Percentiles rank a stretch among this genome's conserved stretches.
Evolutionary conservation across 129 eudicot genomes (phyloP).

Genomic region (Flaveria trinervia): DNA sequence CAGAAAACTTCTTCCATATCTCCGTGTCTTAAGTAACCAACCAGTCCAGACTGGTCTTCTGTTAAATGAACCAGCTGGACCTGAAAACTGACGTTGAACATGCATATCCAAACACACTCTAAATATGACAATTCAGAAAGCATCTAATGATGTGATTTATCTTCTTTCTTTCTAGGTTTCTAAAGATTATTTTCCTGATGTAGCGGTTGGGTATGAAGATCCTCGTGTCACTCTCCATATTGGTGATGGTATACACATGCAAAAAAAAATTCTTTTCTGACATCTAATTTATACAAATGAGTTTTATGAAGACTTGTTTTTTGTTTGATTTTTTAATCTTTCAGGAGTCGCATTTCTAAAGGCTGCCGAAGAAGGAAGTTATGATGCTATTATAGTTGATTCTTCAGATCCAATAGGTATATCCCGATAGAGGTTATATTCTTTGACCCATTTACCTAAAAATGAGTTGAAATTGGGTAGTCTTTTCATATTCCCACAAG

Average conservation of each 20-base stretch:
- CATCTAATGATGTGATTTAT: constrained; percentile 17
- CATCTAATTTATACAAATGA: background rate
- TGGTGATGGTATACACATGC: constrained; percentile 73
- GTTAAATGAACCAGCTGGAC: no score
- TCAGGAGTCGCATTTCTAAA: constrained; percentile 91
- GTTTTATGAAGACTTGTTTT: constrained; percentile 5
- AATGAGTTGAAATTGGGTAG: background rate
- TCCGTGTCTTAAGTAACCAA: background rate
- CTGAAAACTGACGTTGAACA: background rate
- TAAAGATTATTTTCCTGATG: constrained; percentile 83
- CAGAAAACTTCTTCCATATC: no score
- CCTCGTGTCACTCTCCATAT: constrained; percentile 84
- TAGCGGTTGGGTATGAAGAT: constrained; percentile 87
- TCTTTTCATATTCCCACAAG: background rate
- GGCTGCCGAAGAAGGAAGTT: constrained; percentile 79
- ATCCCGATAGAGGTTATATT: background rate
- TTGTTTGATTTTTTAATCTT: constrained; percentile 14
- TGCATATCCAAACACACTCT: background rate
- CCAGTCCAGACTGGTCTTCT: background rate
- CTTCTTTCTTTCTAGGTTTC: constrained; percentile 57
- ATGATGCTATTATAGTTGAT: constrained; percentile 97
- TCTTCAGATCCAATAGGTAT: constrained; percentile 98
- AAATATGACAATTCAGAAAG: background rate
- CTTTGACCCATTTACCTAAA: background rate
- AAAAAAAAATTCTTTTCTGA: background rate